Evolutionary conservation across 2,329 filamentous ascomycete genomes (phyloP), one percentile per base, ranked within the genome.

Genomic region (Purpureocillium takamizusanense): DNA sequence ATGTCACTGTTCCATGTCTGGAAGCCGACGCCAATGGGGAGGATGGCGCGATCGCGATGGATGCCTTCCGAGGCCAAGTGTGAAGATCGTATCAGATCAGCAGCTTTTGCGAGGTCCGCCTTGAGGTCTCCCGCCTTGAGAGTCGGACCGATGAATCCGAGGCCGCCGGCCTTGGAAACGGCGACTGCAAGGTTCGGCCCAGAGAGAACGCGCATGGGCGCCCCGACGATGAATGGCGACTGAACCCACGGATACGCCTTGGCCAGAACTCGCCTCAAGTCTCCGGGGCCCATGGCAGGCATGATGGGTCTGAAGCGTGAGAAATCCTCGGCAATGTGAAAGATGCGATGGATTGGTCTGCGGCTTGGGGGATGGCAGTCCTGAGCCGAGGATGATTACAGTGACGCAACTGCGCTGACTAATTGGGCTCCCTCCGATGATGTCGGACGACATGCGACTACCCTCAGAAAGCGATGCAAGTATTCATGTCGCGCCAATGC

Each of bases 131-230:
- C 47, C 1, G 64, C 48, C n/a, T 59, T 61, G 3, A 46, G 53
- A 9, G 49, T 61, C 1, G 60, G 61, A 2, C 61, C 67, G 33
- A 70, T 59, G 46, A 70, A 70, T 10, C 67, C 74, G 2, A 86
- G 67, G 0, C 84, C 85, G 14, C 85, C 84, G 7, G 83, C 81
- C 46, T 82, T 82, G 39, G 81, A 78, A 12, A 85, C 70, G 32
- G 76, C 70, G 25, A 78, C 61, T 3, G 80, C 77, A 3, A 86
- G 67, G 1, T 60, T 47, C 52, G 67, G 43, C 54, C 70, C 51
- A 56, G 68, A 48, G 69, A 86, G 75, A 28, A 78, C 66, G 33
- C 79, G 73, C 83, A 88, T 86, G 0, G 83, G 83, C 2, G 80
- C 82, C 29, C 68, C 66, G 33, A 71, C 64, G 23, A 87, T 67